Evolutionary conservation across 2,329 filamentous ascomycete species (phyloP).

Genomic region (Fusarium sp.): DNA sequence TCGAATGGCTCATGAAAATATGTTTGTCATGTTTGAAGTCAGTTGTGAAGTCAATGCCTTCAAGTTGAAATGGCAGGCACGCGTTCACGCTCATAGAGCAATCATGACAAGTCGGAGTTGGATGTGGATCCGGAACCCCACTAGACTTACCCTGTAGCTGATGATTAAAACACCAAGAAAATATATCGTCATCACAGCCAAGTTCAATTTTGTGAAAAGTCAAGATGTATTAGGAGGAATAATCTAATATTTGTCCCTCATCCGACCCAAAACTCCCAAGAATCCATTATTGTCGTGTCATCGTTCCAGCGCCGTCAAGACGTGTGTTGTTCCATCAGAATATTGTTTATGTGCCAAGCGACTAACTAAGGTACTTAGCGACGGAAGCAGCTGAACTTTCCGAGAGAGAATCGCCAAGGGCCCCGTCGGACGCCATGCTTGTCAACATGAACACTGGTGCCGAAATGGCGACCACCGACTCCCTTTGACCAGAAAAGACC

Average conservation of each 20-base stretch:
- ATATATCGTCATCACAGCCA: not conserved
- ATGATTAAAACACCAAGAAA: not conserved
- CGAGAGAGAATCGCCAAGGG: slow-evolving; percentile 61
- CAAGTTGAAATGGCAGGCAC: not conserved
- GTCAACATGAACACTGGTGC: slow-evolving; percentile 59
- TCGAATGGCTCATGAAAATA: not conserved
- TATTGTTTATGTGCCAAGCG: not conserved
- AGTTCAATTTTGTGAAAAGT: not conserved
- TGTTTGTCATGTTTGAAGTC: not conserved
- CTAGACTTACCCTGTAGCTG: slow-evolving; percentile 13
- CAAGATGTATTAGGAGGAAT: slow-evolving; percentile 6
- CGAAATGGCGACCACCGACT: slow-evolving; percentile 60
- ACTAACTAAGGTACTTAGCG: slow-evolving; percentile 5
- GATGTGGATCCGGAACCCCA: slow-evolving; percentile 3
- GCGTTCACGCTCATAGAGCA: not conserved
- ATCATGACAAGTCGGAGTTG: not conserved
- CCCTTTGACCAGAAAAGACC: slow-evolving; percentile 59
- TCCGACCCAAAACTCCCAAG: slow-evolving; percentile 11
- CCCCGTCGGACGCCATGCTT: slow-evolving; percentile 59
- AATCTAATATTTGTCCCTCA: not conserved
- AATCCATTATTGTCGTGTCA: slow-evolving; percentile 16
- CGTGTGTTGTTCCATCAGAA: not conserved
- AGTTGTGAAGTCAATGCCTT: not conserved
- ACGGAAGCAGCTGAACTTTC: slow-evolving; percentile 63
- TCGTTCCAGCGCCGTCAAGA: not conserved